Base-by-base conservation (phyloP, 129 eudicot genomes). In the Centaurea solstitialis region DNA sequence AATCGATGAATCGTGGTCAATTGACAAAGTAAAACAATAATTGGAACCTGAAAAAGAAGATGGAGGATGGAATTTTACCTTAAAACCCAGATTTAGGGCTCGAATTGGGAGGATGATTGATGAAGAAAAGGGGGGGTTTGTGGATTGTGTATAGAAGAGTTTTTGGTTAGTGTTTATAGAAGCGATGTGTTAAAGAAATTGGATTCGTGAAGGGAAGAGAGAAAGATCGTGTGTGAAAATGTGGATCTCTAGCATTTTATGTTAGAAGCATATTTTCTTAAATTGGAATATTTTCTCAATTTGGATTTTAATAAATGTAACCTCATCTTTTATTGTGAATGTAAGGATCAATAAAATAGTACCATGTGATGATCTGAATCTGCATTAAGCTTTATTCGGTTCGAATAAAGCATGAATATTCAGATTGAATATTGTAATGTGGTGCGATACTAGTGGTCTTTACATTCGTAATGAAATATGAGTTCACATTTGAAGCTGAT, bases 211-310 rank as follows among this genome's bases (percentile, higher is more conserved):
- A 45, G 37, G 70, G 22, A 24, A 8, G 59, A 37, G 76, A 50
- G 71, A 79, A 35, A 57, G 83, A 79, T 79, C 72, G 77, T 79
- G 83, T 70, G 83, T 79, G 83, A 70, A 53, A 79, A 69, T 70
- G 77, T 41, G 30, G 81, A 26, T 24, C 24, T 65, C 41, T 0
- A n/a, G 76, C 17, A 43, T 77, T 65, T 26, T 23, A 26, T 4
- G 13, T 21, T 1, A 65, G 6, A 73, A 18, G 30, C 22, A 38
- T 61, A 33, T 15, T 57, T 57, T 17, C 65, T 17, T 57, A n/a
- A 57, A 57, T 57, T 57, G 65, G 22, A 57, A 57, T 2, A n/a
- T 53, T 53, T 53, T 53, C 21, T 17, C 21, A 17, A 53, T 53
- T 53, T 53, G 64, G 64, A 53, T 17, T 30, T 30, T 30, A 30